phyloP scores from a whole-genome alignment of 1,139 yeast genomes.

The Candida glucosophila region DNA sequence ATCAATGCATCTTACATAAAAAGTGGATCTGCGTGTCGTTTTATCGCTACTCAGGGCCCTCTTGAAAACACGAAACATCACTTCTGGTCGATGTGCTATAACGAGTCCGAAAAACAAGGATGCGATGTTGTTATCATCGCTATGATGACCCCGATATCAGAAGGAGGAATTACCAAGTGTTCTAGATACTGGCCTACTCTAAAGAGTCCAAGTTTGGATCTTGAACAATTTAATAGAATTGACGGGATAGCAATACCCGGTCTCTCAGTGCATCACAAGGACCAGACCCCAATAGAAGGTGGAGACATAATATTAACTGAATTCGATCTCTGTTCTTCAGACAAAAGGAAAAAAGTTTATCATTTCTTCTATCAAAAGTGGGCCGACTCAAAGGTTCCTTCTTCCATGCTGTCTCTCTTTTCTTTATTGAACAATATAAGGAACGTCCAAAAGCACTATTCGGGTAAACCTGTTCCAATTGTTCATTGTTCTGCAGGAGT shows the following conservation, averaged over 20 bases:
- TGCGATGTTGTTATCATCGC: slow-evolving; percentile 49
- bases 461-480: slow-evolving; percentile 21
- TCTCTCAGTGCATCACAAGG: slow-evolving; percentile 13
- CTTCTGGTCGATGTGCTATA: slow-evolving; percentile 81
- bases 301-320: slow-evolving; percentile 23
- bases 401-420: slow-evolving; percentile 30
- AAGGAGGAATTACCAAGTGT: slow-evolving; percentile 57
- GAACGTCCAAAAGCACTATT: slow-evolving; percentile 4
- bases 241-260: slow-evolving; percentile 20
- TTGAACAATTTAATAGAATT: slow-evolving; percentile 8
- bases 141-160: slow-evolving; percentile 84
- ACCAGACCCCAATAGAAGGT: slow-evolving; percentile 10
- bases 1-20: slow-evolving; percentile 35
- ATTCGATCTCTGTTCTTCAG: slow-evolving; percentile 15
- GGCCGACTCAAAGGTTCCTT: slow-evolving; percentile 49
- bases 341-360: slow-evolving; percentile 29
- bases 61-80: slow-evolving; percentile 49
- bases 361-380: slow-evolving; percentile 50
- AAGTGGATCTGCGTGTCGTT: slow-evolving; percentile 10
- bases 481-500: slow-evolving; percentile 86
- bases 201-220: slow-evolving; percentile 12
- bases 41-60: slow-evolving; percentile 56
- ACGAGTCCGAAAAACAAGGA: slow-evolving; percentile 28
- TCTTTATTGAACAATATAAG: slow-evolving; percentile 18
- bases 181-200: slow-evolving; percentile 67